Conservation (phyloP, 441 rosid genomes). For the Geranium incanum region DNA sequence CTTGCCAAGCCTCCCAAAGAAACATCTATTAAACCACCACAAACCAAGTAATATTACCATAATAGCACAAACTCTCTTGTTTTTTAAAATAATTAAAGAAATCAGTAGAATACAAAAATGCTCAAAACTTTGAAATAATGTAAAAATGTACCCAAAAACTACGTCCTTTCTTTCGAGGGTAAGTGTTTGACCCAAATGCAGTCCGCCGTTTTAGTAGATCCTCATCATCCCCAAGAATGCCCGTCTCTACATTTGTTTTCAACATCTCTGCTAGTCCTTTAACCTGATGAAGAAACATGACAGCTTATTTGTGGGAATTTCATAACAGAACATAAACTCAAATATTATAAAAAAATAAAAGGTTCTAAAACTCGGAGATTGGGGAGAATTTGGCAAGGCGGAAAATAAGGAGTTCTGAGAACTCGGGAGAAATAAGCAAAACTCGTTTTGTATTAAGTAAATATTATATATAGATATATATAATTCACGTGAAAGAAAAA, state of each 20-base stretch:
- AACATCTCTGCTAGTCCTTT: slow-evolving; percentile 54
- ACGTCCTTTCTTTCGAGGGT: slow-evolving; percentile 90
- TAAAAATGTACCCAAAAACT: slow-evolving; percentile 68
- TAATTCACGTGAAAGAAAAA: no score
- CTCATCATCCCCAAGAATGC: slow-evolving; percentile 63
- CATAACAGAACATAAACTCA: background rate
- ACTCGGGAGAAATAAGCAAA: no score
- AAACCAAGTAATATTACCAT: background rate
- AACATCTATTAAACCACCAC: slow-evolving; percentile 47
- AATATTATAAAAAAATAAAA: slow-evolving; percentile 3
- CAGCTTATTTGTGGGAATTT: slow-evolving; percentile 3
- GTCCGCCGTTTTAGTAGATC: slow-evolving; percentile 60
- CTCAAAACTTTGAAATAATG: background rate
- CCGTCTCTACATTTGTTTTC: slow-evolving; percentile 73
- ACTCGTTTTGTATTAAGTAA: no score
- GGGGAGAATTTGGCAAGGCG: no score
- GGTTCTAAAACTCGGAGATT: no score
- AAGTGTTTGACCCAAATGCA: slow-evolving; percentile 87
- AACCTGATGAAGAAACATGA: slow-evolving; percentile 38
- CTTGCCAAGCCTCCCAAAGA: slow-evolving; percentile 99
- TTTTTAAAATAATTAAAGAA: slow-evolving; percentile 15
- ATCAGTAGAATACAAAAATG: slow-evolving; percentile 5
- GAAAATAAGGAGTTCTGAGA: no score
- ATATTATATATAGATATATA: no score
- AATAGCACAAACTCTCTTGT: slow-evolving; percentile 1